A percentile compares a stretch with the other conserved stretches of the same genome.
phyloP scores from a whole-genome alignment of 257 asterid species.

The Solanum sejunctum region DNA sequence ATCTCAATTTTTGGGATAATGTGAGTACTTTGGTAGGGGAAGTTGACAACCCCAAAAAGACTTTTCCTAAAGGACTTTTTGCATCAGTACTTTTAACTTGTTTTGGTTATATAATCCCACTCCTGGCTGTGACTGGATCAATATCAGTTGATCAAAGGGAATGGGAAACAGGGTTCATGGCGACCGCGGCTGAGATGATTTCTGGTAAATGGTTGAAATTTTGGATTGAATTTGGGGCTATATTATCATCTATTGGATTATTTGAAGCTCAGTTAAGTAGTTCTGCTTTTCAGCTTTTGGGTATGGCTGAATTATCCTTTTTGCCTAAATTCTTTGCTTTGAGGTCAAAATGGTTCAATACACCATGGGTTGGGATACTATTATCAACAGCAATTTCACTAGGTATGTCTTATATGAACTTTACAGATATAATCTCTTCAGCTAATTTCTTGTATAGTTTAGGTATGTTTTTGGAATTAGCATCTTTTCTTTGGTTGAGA shows the following conservation, averaged over 20 bases:
- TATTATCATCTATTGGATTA: conserved; percentile 43
- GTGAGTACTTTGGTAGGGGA: conserved; percentile 70
- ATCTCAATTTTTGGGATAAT: conserved; percentile 70
- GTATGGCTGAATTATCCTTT: conserved; percentile 49
- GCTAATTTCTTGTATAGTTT: conserved; percentile 62
- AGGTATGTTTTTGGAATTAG: conserved; percentile 70
- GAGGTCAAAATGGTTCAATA: conserved; percentile 49
- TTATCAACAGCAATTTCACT: conserved; percentile 38
- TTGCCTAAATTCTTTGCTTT: conserved; percentile 27
- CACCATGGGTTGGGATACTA: conserved; percentile 69
- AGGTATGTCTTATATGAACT: conserved; percentile 47
- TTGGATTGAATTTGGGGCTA: conserved; percentile 67
- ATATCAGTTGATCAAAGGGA: conserved; percentile 34
- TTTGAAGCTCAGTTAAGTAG: conserved; percentile 72
- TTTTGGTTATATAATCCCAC: conserved; percentile 54
- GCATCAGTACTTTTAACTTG: conserved; percentile 50
- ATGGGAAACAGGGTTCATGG: conserved; percentile 71
- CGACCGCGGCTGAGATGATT: conserved; percentile 36
- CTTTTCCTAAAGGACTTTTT: conserved; percentile 42
- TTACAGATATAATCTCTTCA: conserved; percentile 33
- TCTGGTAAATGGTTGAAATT: conserved; percentile 60
- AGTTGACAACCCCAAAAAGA: conserved; percentile 49
- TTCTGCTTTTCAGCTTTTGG: conserved; percentile 41
- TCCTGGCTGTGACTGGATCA: conserved; percentile 58
- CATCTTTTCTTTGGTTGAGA: conserved; percentile 60